Base-by-base conservation (phyloP, 1,139 yeast genomes). In the Lipomyces yarrowii region DNA sequence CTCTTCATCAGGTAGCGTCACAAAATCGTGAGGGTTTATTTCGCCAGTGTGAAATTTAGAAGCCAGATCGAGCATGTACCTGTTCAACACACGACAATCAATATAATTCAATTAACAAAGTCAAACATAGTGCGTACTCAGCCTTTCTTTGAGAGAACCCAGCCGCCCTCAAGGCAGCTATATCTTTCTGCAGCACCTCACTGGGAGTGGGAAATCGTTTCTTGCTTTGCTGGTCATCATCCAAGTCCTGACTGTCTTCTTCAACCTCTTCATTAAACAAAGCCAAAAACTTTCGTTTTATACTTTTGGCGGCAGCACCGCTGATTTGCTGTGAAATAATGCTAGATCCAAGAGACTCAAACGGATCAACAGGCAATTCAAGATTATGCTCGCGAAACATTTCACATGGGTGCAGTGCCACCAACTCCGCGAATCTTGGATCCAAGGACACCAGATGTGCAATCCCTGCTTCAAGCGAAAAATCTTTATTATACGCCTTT, bases 221-320 rank as follows among this genome's bases (percentile, higher is more conserved):
- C 4, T 60, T 48, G n/a, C 46, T 35, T 2, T 5, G 32, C n/a
- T n/a, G 30, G 30, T 3, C 21, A 26, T 7, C 30, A 35, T 54
- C 54, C n/a, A 32, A 2, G 33, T 56, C 26, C 8, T 32, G 30
- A 26, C 23, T 6, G 57, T 26, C 39, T 23, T 18, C 23, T 39
- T 59, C 61, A 32, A 2, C 53, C 4, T 59, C 70, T 0, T 66
- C 71, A 53, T 62, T 66, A 39, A 78, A 83, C 18, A 80, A 72
- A 0, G 76, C 81, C 13, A 78, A 77, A 67, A 91, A 84, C 71
- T 84, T 83, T 13, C 70, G 70, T 64, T 83, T 82, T 51, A 92
- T 89, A 0, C 93, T 82, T 13, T 74, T 77, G 0, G 97, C 97
- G 0, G 97, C 96, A 0, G 86, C 83, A 0, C 97, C 97, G 71